These are phyloP conservation scores for Fusarium albosuccineum DNA, from an alignment of 2,329 filamentous ascomycete genomes.

Conservation along the genomic window DNA sequence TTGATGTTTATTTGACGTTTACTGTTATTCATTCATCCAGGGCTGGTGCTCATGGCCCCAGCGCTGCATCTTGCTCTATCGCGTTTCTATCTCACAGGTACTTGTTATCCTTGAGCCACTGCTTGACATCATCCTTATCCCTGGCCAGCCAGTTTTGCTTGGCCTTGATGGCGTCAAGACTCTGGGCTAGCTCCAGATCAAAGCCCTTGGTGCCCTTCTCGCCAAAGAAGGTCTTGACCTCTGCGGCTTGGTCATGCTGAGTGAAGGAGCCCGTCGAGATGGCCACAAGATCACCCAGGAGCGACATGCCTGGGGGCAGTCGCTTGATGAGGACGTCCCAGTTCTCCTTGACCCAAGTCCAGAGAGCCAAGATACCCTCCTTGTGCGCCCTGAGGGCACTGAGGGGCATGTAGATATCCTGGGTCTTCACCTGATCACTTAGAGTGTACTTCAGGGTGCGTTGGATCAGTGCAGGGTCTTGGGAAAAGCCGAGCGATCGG, in stretches of 20 bases:
- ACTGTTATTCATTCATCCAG: slow-evolving; percentile 4
- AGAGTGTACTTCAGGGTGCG: slow-evolving; percentile 81
- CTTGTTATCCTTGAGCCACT: slow-evolving; percentile 61
- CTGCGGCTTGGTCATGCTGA: slow-evolving; percentile 78
- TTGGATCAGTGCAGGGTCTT: slow-evolving; percentile 83
- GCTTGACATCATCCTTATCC: slow-evolving; percentile 78
- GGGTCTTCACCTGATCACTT: slow-evolving; percentile 87
- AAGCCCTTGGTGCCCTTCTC: slow-evolving; percentile 86
- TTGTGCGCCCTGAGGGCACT: slow-evolving; percentile 81
- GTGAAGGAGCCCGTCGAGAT: slow-evolving; percentile 88
- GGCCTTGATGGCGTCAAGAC: slow-evolving; percentile 83
- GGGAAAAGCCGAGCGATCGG: slow-evolving; percentile 83
- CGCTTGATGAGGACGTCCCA: slow-evolving; percentile 88
- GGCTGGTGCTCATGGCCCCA: background rate
- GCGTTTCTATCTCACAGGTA: slow-evolving; percentile 40
- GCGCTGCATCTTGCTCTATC: background rate
- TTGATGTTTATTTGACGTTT: background rate
- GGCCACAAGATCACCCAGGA: slow-evolving; percentile 86
- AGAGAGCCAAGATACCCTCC: slow-evolving; percentile 84
- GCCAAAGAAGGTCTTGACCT: slow-evolving; percentile 84
- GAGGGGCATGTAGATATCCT: slow-evolving; percentile 93
- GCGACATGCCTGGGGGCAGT: slow-evolving; percentile 86
- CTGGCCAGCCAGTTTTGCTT: slow-evolving; percentile 71
- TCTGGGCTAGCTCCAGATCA: slow-evolving; percentile 90
- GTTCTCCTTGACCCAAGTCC: slow-evolving; percentile 85